These are phyloP conservation scores for Fusarium sterilihyphosum DNA, from an alignment of 2,329 filamentous ascomycete genomes.

Conservation along the genomic window DNA sequence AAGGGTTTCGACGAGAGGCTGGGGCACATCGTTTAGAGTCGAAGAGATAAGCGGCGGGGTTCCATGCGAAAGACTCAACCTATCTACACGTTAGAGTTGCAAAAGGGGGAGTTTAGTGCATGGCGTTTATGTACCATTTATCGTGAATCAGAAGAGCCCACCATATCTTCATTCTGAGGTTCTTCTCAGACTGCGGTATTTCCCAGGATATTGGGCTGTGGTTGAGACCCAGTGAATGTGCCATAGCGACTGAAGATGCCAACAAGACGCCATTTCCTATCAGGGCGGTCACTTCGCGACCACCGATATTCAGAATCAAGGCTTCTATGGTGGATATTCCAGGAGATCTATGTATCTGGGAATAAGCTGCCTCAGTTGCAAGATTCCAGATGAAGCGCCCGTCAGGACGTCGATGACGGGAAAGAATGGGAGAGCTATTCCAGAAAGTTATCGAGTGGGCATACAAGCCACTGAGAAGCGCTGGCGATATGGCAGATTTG, in stretches of 20 bases:
- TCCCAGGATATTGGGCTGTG: slow-evolving; percentile 63
- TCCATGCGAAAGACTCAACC: slow-evolving; percentile 63
- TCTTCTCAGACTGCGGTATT: slow-evolving; percentile 61
- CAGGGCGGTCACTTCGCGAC: slow-evolving; percentile 68
- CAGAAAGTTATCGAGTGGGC: slow-evolving; percentile 68
- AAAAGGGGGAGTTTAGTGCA: rapidly evolving
- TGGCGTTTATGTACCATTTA: slow-evolving; percentile 55
- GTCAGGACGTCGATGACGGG: slow-evolving; percentile 62
- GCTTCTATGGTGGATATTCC: slow-evolving; percentile 68
- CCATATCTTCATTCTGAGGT: slow-evolving; percentile 63
- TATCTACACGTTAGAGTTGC: slow-evolving; percentile 35
- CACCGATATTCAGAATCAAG: slow-evolving; percentile 67
- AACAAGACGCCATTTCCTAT: slow-evolving; percentile 65
- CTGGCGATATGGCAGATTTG: slow-evolving; percentile 62
- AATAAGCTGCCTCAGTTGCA: slow-evolving; percentile 67
- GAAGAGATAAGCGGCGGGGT: slow-evolving; percentile 60
- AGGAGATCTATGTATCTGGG: slow-evolving; percentile 67
- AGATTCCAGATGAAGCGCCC: slow-evolving; percentile 70
- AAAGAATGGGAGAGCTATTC: slow-evolving; percentile 57
- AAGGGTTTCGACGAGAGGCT: slow-evolving; percentile 51
- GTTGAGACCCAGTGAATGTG: slow-evolving; percentile 65
- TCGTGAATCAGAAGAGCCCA: slow-evolving; percentile 66
- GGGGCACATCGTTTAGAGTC: slow-evolving; percentile 59
- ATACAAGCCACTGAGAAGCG: slow-evolving; percentile 66
- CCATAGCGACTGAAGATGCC: slow-evolving; percentile 61